These are phyloP conservation scores for Davidsoniella australis DNA, from an alignment of 2,329 filamentous ascomycete species.

Conservation along the genomic window DNA sequence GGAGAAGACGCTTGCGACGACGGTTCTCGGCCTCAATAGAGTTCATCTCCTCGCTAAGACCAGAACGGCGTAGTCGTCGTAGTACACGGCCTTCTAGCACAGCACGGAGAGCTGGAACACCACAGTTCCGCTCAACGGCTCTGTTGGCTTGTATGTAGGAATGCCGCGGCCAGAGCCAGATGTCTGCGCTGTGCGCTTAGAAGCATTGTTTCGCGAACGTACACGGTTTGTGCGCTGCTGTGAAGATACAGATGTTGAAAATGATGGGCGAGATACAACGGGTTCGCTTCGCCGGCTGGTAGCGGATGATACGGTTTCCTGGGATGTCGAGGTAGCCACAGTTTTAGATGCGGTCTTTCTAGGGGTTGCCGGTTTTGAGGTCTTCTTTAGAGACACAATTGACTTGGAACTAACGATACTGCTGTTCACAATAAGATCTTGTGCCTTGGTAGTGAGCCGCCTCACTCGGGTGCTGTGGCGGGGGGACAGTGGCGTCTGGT, in stretches of 20 bases:
- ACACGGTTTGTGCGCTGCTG: not conserved
- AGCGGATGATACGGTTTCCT: not conserved
- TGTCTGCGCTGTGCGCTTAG: not conserved
- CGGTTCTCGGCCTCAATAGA: constrained; percentile 30
- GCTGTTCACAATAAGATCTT: not conserved
- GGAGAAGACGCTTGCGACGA: constrained; percentile 22
- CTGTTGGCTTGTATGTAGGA: constrained; percentile 14
- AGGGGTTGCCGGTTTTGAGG: not conserved
- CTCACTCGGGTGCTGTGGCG: constrained; percentile 10
- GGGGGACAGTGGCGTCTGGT: constrained; percentile 2
- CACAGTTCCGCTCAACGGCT: constrained; percentile 16
- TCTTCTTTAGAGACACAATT: too few species aligned
- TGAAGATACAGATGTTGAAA: too few species aligned
- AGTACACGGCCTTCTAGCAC: constrained; percentile 40
- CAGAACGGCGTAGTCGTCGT: constrained; percentile 37
- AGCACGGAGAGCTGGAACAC: constrained; percentile 34
- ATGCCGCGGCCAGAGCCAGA: constrained; percentile 3
- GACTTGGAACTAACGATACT: too few species aligned
- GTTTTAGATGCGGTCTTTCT: not conserved
- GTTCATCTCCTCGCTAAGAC: constrained; percentile 42
- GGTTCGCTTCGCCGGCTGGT: constrained; percentile 3
- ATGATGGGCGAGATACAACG: not conserved
- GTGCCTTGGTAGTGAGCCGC: constrained; percentile 5
- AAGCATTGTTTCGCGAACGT: constrained; percentile 7
- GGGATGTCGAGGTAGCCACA: not conserved